Conservation (phyloP, 2,329 filamentous ascomycete species). For the Leptographium radiaticola region DNA sequence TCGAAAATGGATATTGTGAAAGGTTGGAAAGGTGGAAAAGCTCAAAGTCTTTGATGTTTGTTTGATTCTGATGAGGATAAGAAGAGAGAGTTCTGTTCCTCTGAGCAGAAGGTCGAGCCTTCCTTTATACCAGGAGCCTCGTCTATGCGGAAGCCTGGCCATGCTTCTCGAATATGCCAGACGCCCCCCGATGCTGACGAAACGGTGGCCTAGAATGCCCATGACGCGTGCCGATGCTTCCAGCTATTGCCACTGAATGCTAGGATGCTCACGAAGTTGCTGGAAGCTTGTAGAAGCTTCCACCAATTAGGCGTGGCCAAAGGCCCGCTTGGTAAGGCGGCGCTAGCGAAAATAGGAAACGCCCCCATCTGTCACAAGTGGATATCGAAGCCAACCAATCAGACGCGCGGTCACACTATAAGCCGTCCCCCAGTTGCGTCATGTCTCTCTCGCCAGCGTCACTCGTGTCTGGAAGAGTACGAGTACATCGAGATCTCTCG, state of each 20-base stretch:
- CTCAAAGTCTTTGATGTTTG: neutral
- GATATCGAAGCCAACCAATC: neutral
- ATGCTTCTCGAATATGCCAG: neutral
- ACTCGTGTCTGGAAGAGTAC: no score
- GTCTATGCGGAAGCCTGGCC: neutral
- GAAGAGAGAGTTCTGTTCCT: neutral
- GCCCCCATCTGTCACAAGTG: neutral
- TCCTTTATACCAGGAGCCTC: neutral
- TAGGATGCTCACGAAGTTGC: neutral
- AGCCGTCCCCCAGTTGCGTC: neutral
- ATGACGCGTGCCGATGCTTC: conserved; percentile 16
- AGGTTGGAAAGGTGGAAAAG: neutral
- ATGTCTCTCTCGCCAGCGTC: no score
- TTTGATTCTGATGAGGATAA: neutral
- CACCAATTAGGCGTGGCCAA: neutral
- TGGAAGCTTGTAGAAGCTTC: conserved; percentile 4
- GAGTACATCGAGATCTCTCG: no score
- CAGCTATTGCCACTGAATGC: neutral
- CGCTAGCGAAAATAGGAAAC: neutral
- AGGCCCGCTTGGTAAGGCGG: no score
- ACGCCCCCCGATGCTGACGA: neutral
- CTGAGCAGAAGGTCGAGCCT: neutral
- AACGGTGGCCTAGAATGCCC: neutral
- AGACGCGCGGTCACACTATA: neutral
- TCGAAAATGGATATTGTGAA: neutral